These are phyloP conservation scores for Didymella pomorum DNA, from an alignment of 2,329 filamentous ascomycete species.

Conservation along the genomic window DNA sequence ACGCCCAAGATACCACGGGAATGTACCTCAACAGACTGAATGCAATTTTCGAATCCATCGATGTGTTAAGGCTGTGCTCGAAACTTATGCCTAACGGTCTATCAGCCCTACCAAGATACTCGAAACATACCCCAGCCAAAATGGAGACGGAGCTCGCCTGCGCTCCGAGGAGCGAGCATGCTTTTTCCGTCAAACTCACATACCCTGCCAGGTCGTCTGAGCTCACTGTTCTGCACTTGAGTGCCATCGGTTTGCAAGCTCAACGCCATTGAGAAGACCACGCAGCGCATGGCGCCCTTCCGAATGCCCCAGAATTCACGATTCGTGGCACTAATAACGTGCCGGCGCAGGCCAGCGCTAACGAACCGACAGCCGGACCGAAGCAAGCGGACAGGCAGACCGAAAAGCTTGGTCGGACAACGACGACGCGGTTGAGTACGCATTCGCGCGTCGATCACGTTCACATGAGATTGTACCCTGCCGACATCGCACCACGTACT, in stretches of 20 bases:
- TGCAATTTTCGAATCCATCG: background rate
- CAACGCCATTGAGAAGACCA: background rate
- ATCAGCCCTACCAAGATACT: conserved; percentile 6
- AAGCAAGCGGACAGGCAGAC: background rate
- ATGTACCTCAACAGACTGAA: background rate
- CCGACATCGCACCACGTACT: background rate
- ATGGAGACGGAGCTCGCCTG: conserved; percentile 7
- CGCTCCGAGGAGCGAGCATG: background rate
- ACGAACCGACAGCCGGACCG: conserved; percentile 1
- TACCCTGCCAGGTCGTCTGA: background rate
- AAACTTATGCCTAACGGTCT: conserved; percentile 4
- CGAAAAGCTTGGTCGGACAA: conserved; percentile 1
- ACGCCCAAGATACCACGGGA: background rate
- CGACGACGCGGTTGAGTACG: background rate
- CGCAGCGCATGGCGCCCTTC: background rate
- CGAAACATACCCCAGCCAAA: conserved; percentile 8
- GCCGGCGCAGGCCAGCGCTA: conserved; percentile 3
- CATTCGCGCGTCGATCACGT: conserved; percentile 5
- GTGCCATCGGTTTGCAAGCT: background rate
- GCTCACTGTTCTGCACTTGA: background rate
- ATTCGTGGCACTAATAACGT: background rate
- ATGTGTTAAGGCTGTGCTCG: conserved; percentile 3
- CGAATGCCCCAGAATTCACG: background rate
- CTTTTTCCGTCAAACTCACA: background rate
- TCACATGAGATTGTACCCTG: conserved; percentile 5